These are phyloP conservation scores for Ustilago xerochloae DNA, from an alignment of 1,284 basidiomycete species.

Conservation along the genomic window DNA sequence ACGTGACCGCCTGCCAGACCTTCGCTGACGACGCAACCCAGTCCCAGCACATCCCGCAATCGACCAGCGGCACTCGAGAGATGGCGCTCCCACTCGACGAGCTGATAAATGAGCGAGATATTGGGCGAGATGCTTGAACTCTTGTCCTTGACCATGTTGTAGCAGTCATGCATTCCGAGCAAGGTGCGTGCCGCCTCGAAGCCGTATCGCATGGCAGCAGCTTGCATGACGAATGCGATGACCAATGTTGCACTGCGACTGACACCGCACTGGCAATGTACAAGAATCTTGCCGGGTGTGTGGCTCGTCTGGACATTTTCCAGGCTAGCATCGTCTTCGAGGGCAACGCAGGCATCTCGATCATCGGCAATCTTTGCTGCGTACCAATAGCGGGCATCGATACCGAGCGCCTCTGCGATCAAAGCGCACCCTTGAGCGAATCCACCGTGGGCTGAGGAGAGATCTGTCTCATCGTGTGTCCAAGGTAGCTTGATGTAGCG, in stretches of 20 bases:
- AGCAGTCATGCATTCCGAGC: slow-evolving; percentile 88
- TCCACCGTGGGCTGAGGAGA: slow-evolving; percentile 51
- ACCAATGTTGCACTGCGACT: slow-evolving; percentile 91
- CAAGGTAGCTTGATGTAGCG: slow-evolving; percentile 88
- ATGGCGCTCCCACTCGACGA: slow-evolving; percentile 89
- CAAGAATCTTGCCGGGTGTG: slow-evolving; percentile 48
- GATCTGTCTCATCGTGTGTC: slow-evolving; percentile 76
- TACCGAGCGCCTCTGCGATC: slow-evolving; percentile 71
- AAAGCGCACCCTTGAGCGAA: slow-evolving; percentile 58
- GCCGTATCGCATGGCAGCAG: slow-evolving; percentile 78
- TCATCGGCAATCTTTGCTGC: slow-evolving; percentile 69
- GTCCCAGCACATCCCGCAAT: slow-evolving; percentile 40
- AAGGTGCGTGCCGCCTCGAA: slow-evolving; percentile 44
- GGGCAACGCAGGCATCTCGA: slow-evolving; percentile 72
- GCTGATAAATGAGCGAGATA: slow-evolving; percentile 92
- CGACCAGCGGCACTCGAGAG: slow-evolving; percentile 69
- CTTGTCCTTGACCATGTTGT: slow-evolving; percentile 77
- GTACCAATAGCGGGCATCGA: slow-evolving; percentile 72
- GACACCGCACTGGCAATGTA: slow-evolving; percentile 83
- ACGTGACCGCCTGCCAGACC: background rate
- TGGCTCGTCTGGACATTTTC: slow-evolving; percentile 28
- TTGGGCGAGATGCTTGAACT: slow-evolving; percentile 74
- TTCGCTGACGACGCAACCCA: background rate
- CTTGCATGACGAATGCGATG: slow-evolving; percentile 94
- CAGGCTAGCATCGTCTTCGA: slow-evolving; percentile 27